These are phyloP conservation scores for Groenewaldozyma salmanticensis DNA, from an alignment of 805 yeast genomes.

Conservation along the genomic window DNA sequence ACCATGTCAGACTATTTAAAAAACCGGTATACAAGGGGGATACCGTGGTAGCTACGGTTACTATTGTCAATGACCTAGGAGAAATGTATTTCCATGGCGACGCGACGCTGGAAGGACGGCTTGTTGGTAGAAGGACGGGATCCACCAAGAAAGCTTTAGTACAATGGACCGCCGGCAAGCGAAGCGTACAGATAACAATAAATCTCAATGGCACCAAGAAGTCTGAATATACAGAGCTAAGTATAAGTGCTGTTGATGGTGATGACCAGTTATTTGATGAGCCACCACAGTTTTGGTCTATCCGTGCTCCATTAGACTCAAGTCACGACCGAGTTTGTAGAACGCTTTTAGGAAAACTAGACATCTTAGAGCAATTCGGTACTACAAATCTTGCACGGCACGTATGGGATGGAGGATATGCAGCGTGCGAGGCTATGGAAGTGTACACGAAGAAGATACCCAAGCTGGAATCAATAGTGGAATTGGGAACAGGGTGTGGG, in stretches of 20 bases:
- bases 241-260: background rate
- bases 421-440: conserved; percentile 2
- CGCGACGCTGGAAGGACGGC: conserved; percentile 7
- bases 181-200: background rate
- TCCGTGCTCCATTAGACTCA: conserved; percentile 1
- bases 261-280: conserved; percentile 7
- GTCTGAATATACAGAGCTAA: background rate
- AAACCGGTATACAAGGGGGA: conserved; percentile 16
- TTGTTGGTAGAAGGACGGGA: background rate
- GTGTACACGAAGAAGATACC: background rate
- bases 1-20: conserved; percentile 30
- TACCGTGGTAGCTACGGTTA: conserved; percentile 12
- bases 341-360: conserved; percentile 3
- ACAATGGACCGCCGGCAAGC: conserved; percentile 13
- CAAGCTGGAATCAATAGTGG: conserved; percentile 21
- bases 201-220: too few relatives aligned
- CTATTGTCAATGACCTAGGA: conserved; percentile 33
- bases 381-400: conserved; percentile 33
- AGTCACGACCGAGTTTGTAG: conserved; percentile 1
- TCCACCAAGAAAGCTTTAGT: background rate
- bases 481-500: conserved; percentile 38
- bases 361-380: conserved; percentile 30
- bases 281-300: conserved; percentile 6
- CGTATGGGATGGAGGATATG: conserved; percentile 34
- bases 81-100: conserved; percentile 31